Base-by-base conservation (phyloP, 371 early-diverging fungal species). In the Zopfochytrium polystomum region DNA sequence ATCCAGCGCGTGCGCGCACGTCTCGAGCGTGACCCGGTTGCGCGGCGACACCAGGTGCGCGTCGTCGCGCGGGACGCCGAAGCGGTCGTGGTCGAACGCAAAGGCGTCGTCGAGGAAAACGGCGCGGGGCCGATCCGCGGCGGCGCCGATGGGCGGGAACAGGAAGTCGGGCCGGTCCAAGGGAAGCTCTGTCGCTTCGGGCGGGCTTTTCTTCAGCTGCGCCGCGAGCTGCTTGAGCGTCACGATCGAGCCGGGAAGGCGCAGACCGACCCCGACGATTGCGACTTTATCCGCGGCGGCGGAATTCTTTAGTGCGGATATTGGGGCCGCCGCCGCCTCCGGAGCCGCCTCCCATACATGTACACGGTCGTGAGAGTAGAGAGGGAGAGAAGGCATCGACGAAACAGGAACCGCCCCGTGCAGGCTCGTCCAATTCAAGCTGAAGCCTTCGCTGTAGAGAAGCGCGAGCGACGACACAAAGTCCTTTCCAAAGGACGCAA, bases 251-350 rank as follows among this genome's bases (percentile, higher is more conserved):
- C 29, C 52, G 2, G 52, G 52, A 15, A 52, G n/a, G 15, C 52
- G n/a, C 31, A 52, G 18, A 11, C 31, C 52, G 18, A 23, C 22
- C 18, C 52, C 52, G 31, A 52, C 52, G 1, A 52, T 25, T 15
- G 52, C 52, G 13, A 52, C 23, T 13, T 32, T 52, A 33, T 27
- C 27, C n/a, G n/a, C n/a, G n/a, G n/a, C n/a, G n/a, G n/a, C n/a
- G n/a, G n/a, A n/a, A n/a, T n/a, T n/a, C n/a, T n/a, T n/a, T n/a
- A n/a, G n/a, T 23, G 13, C 0, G 11, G 52, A 18, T 7, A 22
- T 13, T n/a, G 52, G 25, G 18, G 52, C 31, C 18, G 25, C 13
- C 11, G 52, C 52, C 15, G 3, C 31, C 22, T 52, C 52, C 52
- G 27, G 11, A 20, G 7, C 15, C 7, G 32, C 0, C 13, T 52